phyloP scores from a whole-genome alignment of 129 eudicot species.

The Artemisia tridentata region DNA sequence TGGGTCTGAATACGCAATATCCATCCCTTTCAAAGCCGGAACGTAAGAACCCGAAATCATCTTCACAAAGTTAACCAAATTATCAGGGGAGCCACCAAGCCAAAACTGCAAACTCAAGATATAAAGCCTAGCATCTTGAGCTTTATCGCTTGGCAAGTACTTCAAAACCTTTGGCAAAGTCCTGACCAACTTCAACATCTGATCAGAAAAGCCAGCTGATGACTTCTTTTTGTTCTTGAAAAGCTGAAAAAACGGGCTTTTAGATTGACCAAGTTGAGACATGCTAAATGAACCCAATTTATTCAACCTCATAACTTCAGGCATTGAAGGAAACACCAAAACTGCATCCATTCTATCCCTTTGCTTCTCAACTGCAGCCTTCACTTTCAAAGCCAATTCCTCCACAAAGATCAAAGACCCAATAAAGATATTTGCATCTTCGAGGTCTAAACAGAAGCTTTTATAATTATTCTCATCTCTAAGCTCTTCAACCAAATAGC shows the following conservation, averaged over 20 bases:
- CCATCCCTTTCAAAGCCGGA: slow-evolving; percentile 78
- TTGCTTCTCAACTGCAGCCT: slow-evolving; percentile 86
- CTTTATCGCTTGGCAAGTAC: slow-evolving; percentile 96
- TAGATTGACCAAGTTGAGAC: slow-evolving; percentile 95
- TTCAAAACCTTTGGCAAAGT: slow-evolving; percentile 92
- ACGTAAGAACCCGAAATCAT: slow-evolving; percentile 93
- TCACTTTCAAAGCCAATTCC: slow-evolving; percentile 83
- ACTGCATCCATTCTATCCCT: slow-evolving; percentile 99
- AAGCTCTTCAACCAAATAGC: slow-evolving; percentile 97
- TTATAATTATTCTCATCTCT: slow-evolving; percentile 77
- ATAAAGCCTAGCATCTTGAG: slow-evolving; percentile 94
- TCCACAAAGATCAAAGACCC: slow-evolving; percentile 94
- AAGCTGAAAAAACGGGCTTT: slow-evolving; percentile 87
- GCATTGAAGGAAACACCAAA: slow-evolving; percentile 96
- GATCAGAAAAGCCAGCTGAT: slow-evolving; percentile 95
- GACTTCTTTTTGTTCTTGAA: slow-evolving; percentile 78
- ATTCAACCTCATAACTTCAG: slow-evolving; percentile 97
- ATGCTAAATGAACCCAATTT: slow-evolving; percentile 91
- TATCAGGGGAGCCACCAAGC: slow-evolving; percentile 99
- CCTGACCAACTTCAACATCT: slow-evolving; percentile 92
- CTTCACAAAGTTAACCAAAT: slow-evolving; percentile 81
- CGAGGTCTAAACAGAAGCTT: slow-evolving; percentile 79
- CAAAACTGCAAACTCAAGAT: slow-evolving; percentile 96
- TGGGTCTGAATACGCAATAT: slow-evolving; percentile 83
- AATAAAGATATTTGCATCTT: slow-evolving; percentile 89